Conservation (phyloP, 1,139 yeast species). For the Candida glucosophila region DNA sequence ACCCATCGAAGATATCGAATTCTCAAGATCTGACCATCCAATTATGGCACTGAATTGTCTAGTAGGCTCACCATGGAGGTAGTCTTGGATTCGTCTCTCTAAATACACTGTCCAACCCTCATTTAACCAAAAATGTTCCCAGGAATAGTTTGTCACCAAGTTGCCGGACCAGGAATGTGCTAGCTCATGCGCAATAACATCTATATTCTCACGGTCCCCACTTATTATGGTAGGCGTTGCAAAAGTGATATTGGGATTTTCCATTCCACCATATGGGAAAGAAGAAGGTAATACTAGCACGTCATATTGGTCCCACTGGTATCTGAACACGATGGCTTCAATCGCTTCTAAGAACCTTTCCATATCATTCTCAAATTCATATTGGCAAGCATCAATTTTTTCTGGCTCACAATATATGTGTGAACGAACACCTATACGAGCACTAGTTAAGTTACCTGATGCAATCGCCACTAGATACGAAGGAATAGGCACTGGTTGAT, state of each 20-base stretch:
- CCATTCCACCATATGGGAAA: conserved; percentile 96
- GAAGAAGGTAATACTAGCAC: conserved; percentile 73
- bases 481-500: conserved; percentile 80
- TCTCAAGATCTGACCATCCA: conserved; percentile 79
- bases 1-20: conserved; percentile 57
- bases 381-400: conserved; percentile 56
- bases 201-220: conserved; percentile 80
- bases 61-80: conserved; percentile 64
- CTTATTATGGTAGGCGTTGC: conserved; percentile 86
- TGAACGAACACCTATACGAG: conserved; percentile 80
- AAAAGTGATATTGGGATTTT: conserved; percentile 84
- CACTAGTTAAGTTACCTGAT: conserved; percentile 65
- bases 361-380: conserved; percentile 74
- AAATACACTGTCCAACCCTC: conserved; percentile 96
- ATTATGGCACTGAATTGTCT: conserved; percentile 79
- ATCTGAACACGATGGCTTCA: conserved; percentile 67
- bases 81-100: conserved; percentile 76
- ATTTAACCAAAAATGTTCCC: conserved; percentile 93
- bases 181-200: conserved; percentile 84
- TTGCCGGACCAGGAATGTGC: conserved; percentile 94
- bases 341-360: conserved; percentile 80
- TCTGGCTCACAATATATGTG: conserved; percentile 73
- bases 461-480: conserved; percentile 80
- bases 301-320: conserved; percentile 82
- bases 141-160: conserved; percentile 78